phyloP scores from a whole-genome alignment of 768 basidiomycete genomes.

The Hygrocybe coccinea region DNA sequence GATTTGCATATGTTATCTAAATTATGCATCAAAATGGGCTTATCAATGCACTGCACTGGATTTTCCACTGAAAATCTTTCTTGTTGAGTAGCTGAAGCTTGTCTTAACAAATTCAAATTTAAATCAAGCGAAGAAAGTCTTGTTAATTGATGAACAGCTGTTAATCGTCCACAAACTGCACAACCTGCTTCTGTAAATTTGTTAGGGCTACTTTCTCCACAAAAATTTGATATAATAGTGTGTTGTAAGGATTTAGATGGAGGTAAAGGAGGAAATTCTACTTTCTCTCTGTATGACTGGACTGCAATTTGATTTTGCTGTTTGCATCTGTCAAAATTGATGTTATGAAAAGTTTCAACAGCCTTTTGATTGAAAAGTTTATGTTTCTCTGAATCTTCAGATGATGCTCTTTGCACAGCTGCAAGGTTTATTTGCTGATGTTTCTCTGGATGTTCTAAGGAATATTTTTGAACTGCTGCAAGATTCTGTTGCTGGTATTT shows the following conservation, averaged over 20 bases:
- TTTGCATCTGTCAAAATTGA: too few species aligned
- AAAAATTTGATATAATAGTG: not conserved
- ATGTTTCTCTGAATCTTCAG: too few species aligned
- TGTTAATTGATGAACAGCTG: not conserved
- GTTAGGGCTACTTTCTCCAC: too few species aligned
- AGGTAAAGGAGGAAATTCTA: not conserved
- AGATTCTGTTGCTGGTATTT: too few species aligned
- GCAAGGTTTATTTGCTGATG: too few species aligned
- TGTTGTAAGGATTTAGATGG: not conserved
- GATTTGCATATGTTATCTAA: constrained; percentile 7
- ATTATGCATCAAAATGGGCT: not conserved
- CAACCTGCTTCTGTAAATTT: not conserved
- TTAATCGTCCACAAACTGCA: not conserved
- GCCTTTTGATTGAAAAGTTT: too few species aligned
- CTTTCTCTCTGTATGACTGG: not conserved
- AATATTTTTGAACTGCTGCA: too few species aligned
- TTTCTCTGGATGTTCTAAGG: too few species aligned
- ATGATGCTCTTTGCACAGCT: too few species aligned
- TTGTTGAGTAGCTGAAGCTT: too few species aligned
- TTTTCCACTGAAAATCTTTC: not conserved
- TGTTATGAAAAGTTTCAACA: too few species aligned
- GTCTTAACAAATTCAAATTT: not conserved
- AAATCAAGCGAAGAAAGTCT: not conserved
- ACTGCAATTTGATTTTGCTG: too few species aligned
- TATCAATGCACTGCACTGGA: not conserved